Base-by-base conservation (phyloP, 805 yeast species). In the Candida loeiensis region DNA sequence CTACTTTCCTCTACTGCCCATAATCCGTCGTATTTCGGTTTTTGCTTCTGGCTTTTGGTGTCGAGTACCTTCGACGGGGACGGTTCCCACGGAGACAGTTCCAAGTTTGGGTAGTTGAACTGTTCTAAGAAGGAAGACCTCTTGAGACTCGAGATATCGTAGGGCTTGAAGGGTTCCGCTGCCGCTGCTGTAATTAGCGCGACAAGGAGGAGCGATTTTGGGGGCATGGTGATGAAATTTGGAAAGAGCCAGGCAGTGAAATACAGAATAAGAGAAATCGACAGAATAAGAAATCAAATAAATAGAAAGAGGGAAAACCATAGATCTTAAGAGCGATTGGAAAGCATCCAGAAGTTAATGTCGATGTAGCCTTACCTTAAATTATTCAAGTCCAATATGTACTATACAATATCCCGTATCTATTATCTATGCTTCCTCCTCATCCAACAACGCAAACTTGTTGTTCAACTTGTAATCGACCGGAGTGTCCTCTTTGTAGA, bases 1-100 rank as follows among this genome's bases (percentile, higher is more conserved):
- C 30, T 37, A 13, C 66, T 46, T 56, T 80, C 85, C 56, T 82
- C 88, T 30, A 89, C 68, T 6, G 66, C 64, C 96, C 96, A 88
- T 55, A 77, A 64, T 15, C 96, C 96, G 22, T 59, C 71, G 55
- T 84, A 87, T 2, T 79, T 55, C n/a, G n/a, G n/a, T n/a, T n/a
- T n/a, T n/a, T n/a, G n/a, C n/a, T n/a, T n/a, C n/a, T n/a, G n/a
- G n/a, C n/a, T n/a, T n/a, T n/a, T n/a, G n/a, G n/a, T n/a, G n/a
- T n/a, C n/a, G n/a, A n/a, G n/a, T n/a, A n/a, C n/a, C n/a, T n/a
- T n/a, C 6, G 77, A 77, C 35, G 69, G 63, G 12, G 95, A 85
- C n/a, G 74, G 68, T 43, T 64, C 67, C 74, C 73, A 68, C 7
- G 53, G 55, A 3, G 71, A 61, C 11, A 46, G 28, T 2, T 44